Percentiles rank a stretch among this genome's conserved stretches.
Conservation (phyloP, 495 filamentous ascomycete species). For the Lepidopterella palustris region DNA sequence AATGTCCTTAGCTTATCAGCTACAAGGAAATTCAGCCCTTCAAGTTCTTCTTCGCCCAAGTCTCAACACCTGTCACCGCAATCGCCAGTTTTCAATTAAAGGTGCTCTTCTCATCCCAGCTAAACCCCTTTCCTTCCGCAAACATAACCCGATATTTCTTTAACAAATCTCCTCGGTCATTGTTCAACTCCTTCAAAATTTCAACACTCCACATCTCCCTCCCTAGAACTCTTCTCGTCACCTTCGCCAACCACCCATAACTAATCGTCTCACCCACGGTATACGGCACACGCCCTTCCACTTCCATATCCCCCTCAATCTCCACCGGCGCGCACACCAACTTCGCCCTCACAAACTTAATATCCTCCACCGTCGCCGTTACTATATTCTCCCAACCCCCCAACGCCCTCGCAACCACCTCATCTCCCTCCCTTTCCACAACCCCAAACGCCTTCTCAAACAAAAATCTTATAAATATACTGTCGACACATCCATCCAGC, state of each 20-base stretch:
- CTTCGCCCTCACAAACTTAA: constrained; percentile 52
- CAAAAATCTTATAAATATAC: constrained; percentile 60
- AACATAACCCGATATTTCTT: constrained; percentile 57
- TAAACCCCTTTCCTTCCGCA: constrained; percentile 50
- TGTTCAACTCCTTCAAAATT: constrained; percentile 38
- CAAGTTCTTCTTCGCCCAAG: background rate
- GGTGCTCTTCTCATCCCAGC: constrained; percentile 46
- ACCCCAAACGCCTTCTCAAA: constrained; percentile 53
- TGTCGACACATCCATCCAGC: constrained; percentile 54
- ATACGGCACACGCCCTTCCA: too few relatives aligned
- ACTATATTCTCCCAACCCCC: constrained; percentile 51
- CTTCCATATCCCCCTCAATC: constrained; percentile 27
- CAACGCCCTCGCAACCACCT: constrained; percentile 42
- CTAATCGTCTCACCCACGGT: constrained; percentile 53
- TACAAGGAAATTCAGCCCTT: background rate
- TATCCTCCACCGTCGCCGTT: constrained; percentile 51
- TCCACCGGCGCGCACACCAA: constrained; percentile 35
- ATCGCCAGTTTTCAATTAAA: background rate
- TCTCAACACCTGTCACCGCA: background rate
- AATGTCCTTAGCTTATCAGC: background rate
- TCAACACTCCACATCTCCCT: constrained; percentile 44
- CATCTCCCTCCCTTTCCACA: constrained; percentile 38
- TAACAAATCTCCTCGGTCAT: constrained; percentile 45
- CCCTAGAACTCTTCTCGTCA: constrained; percentile 42
- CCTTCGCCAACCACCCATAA: constrained; percentile 46